Conservation (phyloP, 331 rosid species). For the Ulmus americana region DNA sequence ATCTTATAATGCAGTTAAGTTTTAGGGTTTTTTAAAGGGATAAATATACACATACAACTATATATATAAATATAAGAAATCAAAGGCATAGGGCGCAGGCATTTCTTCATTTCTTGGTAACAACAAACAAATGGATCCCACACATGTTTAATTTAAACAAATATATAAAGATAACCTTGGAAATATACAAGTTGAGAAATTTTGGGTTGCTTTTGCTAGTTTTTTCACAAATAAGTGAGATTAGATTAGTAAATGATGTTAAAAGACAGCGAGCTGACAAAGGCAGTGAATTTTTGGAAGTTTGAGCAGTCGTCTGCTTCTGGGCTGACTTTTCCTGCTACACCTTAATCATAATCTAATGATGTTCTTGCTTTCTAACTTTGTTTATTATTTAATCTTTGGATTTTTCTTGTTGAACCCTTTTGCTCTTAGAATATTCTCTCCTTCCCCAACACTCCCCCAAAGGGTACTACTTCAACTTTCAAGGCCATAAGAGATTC, state of each 20-base stretch:
- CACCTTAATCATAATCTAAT: constrained; percentile 88
- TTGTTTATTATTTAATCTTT: constrained; percentile 53
- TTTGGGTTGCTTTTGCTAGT: not conserved
- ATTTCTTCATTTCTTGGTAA: constrained; percentile 7
- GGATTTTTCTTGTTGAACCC: constrained; percentile 73
- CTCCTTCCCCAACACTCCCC: constrained; percentile 43
- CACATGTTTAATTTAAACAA: not conserved
- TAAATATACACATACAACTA: no score
- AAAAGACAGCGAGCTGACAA: constrained; percentile 68
- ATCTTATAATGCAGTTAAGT: no score
- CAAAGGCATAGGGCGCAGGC: not conserved
- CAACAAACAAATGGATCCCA: constrained; percentile 10
- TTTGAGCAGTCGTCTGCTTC: constrained; percentile 64
- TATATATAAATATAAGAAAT: not conserved
- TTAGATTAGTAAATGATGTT: constrained; percentile 1
- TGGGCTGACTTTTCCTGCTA: constrained; percentile 75
- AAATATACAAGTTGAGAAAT: constrained; percentile 4
- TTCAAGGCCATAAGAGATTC: constrained; percentile 5
- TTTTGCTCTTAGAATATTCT: constrained; percentile 65
- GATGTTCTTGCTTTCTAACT: constrained; percentile 46
- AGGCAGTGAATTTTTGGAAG: constrained; percentile 88
- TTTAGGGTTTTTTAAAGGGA: no score
- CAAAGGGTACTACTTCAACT: constrained; percentile 7
- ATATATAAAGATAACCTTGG: constrained; percentile 17
- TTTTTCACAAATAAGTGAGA: not conserved